These are phyloP conservation scores for Colletotrichum godetiae DNA, from an alignment of 2,329 filamentous ascomycete species.

Conservation along the genomic window DNA sequence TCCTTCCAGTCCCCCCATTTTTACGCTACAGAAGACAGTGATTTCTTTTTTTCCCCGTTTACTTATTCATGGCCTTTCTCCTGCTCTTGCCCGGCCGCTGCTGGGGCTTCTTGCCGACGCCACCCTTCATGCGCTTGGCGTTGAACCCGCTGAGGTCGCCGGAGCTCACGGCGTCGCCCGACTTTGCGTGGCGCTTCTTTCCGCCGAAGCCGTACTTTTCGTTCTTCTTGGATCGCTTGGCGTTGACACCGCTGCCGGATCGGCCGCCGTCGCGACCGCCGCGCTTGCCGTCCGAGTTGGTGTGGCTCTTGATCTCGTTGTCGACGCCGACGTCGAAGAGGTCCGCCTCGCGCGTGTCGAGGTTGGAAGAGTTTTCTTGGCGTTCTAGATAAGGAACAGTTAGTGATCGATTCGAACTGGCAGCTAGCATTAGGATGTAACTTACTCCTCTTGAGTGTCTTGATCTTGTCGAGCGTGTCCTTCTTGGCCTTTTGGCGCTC, in stretches of 20 bases:
- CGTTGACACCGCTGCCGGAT: conserved; percentile 58
- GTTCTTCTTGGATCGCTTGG: conserved; percentile 93
- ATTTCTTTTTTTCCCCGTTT: neutral
- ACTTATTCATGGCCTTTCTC: conserved; percentile 55
- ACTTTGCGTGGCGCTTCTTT: conserved; percentile 93
- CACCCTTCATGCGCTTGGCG: conserved; percentile 84
- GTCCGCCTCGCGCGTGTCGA: conserved; percentile 81
- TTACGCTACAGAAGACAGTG: neutral
- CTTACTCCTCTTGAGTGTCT: conserved; percentile 93
- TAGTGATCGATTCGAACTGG: neutral
- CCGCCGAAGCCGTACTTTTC: conserved; percentile 95
- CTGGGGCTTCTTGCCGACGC: conserved; percentile 50
- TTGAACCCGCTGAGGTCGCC: conserved; percentile 86
- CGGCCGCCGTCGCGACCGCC: conserved; percentile 49
- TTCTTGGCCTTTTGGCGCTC: conserved; percentile 93
- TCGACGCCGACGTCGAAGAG: conserved; percentile 93
- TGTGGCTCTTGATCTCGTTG: conserved; percentile 66
- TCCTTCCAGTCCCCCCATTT: neutral
- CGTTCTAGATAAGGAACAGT: conserved; percentile 71
- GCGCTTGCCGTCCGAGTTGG: conserved; percentile 53
- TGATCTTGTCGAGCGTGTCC: conserved; percentile 95
- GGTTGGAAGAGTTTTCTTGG: conserved; percentile 72
- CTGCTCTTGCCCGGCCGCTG: conserved; percentile 63
- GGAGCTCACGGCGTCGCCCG: conserved; percentile 85
- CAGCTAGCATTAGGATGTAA: conserved; percentile 39